Evolutionary conservation across 768 basidiomycete species (phyloP), one percentile per base, ranked within the genome.

Genomic region (Paxillus involutus): DNA sequence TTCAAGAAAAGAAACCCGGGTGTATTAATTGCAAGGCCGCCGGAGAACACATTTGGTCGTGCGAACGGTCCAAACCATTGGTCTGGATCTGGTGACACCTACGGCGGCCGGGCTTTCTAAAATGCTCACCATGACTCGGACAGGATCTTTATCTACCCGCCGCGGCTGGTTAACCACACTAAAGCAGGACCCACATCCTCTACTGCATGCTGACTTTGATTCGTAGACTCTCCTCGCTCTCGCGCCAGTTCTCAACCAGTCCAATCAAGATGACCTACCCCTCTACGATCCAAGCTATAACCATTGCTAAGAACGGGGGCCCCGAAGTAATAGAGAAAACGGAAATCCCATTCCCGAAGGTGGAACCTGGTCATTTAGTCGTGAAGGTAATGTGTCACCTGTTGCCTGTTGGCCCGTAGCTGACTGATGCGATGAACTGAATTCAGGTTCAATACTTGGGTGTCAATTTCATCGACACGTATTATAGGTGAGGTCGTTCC

Each of bases 391-490:
- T 12, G 4, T 36, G 1, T 43, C 39, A n/a, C 29, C 26, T 5
- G n/a, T 42, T 0, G 11, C n/a, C 30, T 26, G 7, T 29, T 13
- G 12, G 26, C 17, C 13, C 9, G 39, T 30, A 24, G n/a, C 21
- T 29, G 32, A 19, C 32, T 32, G 32, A 32, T 30, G 36, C 13
- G 13, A 58, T 56, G 19, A 61, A 47, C 10, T 33, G 14, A 8
- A 48, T 35, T 45, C 63, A 88, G 88, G 76, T 85, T 21, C 83
- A 91, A 60, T 93, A 85, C 60, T 73, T 79, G 9, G 91, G 91
- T 7, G 80, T 96, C 62, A 97, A 97, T 75, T 97, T 89, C 67
- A 92, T 89, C 65, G 89, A 91, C 66, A 85, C 83, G 42, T 95
- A 97, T 69, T 84, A 80, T 65, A 78, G 94, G 82, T 86, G 71